Conservation (phyloP, 257 asterid species). For the Solanum phureja region DNA sequence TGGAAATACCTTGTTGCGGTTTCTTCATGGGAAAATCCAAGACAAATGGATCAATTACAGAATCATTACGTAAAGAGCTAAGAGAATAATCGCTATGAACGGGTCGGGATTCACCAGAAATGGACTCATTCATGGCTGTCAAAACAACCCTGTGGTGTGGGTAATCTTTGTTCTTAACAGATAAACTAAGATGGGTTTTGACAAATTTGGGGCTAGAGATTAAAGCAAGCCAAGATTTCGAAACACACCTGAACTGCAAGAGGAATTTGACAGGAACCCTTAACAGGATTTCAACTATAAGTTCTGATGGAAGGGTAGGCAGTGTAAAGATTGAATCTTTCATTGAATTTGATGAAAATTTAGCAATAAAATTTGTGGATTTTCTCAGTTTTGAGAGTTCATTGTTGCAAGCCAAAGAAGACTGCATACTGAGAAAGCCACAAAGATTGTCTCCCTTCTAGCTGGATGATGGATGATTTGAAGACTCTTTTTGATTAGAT, state of each 20-base stretch:
- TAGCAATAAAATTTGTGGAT: no score
- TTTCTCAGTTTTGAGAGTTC: neutral
- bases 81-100: constrained; percentile 1
- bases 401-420: neutral
- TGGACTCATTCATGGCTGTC: neutral
- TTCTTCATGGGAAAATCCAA: neutral
- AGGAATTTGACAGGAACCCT: neutral
- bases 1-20: neutral
- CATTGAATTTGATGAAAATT: neutral
- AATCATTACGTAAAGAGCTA: constrained; percentile 20
- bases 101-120: neutral
- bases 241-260: neutral
- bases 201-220: neutral
- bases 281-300: neutral
- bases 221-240: neutral
- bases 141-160: neutral
- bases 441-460: no score
- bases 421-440: neutral
- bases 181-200: neutral
- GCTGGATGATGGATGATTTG: no score
- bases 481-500: no score
- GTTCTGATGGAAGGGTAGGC: neutral
- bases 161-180: neutral
- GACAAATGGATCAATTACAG: neutral
- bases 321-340: neutral